phyloP scores from a whole-genome alignment of 2,329 filamentous ascomycete species.

The Colletotrichum sp. region DNA sequence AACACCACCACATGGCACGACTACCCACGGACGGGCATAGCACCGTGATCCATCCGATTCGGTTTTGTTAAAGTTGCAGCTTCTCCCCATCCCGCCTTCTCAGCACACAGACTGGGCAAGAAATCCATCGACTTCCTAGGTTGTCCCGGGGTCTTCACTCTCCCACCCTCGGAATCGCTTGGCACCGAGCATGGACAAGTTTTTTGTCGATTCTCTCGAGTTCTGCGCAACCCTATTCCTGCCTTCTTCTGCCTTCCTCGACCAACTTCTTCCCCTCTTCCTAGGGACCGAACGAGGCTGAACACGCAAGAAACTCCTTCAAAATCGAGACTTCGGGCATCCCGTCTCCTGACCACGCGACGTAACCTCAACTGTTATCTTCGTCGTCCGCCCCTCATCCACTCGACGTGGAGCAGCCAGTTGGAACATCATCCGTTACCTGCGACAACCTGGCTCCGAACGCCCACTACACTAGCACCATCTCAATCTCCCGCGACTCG shows the following conservation, averaged over 20 bases:
- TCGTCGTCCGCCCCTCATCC: neutral
- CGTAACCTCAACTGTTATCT: conserved; percentile 17
- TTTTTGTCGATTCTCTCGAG: neutral
- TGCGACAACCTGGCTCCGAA: conserved; percentile 14
- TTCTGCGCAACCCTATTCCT: neutral
- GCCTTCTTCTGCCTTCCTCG: neutral
- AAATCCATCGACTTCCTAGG: neutral
- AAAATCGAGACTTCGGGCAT: neutral
- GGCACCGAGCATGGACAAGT: neutral
- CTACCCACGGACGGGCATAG: neutral
- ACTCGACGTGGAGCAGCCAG: conserved; percentile 14
- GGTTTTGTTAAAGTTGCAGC: neutral
- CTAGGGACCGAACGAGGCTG: neutral
- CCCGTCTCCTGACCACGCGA: conserved; percentile 3
- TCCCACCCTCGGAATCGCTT: neutral
- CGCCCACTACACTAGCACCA: conserved; percentile 15
- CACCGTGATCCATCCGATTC: neutral
- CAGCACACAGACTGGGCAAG: neutral
- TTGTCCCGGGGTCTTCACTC: neutral
- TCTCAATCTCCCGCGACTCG: conserved; percentile 17
- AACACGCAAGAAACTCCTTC: neutral
- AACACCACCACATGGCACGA: neutral
- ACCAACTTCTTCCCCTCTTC: neutral
- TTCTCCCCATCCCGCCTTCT: neutral
- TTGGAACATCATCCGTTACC: conserved; percentile 8